Evolutionary conservation across 768 basidiomycete species (phyloP).

Genomic region (Butyriboletus loyo): DNA sequence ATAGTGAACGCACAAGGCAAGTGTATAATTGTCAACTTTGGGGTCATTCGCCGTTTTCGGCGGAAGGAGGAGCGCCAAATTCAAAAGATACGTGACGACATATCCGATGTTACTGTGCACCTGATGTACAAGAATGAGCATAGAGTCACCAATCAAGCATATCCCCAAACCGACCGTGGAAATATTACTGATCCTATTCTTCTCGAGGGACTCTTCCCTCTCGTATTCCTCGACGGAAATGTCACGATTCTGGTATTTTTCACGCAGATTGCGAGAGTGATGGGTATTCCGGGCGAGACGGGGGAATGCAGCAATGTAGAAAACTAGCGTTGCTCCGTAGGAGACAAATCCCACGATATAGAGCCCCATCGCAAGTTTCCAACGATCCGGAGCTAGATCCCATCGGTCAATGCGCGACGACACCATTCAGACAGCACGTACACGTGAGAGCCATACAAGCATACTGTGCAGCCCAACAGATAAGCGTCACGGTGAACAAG

Average conservation of each 20-base stretch:
- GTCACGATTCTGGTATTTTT: constrained; percentile 57
- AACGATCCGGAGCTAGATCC: constrained; percentile 56
- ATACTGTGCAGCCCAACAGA: constrained; percentile 83
- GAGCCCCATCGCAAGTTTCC: constrained; percentile 74
- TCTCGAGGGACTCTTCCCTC: constrained; percentile 72
- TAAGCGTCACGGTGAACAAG: constrained; percentile 61
- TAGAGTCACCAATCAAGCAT: not conserved
- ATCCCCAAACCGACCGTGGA: constrained; percentile 54
- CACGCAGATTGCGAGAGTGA: constrained; percentile 52
- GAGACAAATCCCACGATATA: constrained; percentile 79
- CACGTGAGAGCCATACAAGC: constrained; percentile 71
- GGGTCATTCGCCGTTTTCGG: constrained; percentile 41
- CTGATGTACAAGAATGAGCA: constrained; percentile 32
- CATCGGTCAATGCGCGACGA: not conserved
- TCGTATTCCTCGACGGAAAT: constrained; percentile 65
- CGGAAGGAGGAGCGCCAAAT: constrained; percentile 69
- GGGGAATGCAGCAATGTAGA: constrained; percentile 77
- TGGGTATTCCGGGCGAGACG: constrained; percentile 77
- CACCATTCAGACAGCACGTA: constrained; percentile 29
- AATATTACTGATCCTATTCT: constrained; percentile 83
- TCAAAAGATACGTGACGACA: constrained; percentile 59
- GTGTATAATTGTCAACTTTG: constrained; percentile 69
- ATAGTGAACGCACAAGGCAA: constrained; percentile 56
- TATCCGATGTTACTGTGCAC: constrained; percentile 78
- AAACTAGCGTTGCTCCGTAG: constrained; percentile 79